A percentile compares a stretch with the other conserved stretches of the same genome.
Conservation (phyloP, 345 rosid species). For the Eucalyptus regnans region DNA sequence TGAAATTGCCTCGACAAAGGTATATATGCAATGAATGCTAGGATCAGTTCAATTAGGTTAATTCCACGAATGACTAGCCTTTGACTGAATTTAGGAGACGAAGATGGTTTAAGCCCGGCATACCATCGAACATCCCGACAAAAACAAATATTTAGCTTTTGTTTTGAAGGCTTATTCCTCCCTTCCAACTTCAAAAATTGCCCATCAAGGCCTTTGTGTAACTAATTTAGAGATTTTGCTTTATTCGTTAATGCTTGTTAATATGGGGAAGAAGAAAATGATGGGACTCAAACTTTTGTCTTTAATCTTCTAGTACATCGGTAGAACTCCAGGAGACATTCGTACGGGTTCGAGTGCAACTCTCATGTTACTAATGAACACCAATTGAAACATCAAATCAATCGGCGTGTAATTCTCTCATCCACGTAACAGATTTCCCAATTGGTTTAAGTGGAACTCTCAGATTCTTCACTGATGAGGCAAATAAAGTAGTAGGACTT, state of each 20-base stretch:
- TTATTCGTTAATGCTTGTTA: not conserved
- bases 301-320: not conserved
- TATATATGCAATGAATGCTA: not conserved
- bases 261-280: too few relatives aligned
- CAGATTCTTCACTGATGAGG: not conserved
- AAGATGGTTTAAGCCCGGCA: not conserved
- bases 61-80: not conserved
- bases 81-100: too few relatives aligned
- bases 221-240: not conserved
- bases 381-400: not conserved
- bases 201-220: not conserved
- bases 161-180: not conserved
- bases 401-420: not conserved
- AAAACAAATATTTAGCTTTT: not conserved
- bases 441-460: not conserved
- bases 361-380: not conserved
- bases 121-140: not conserved
- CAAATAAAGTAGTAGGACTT: not conserved
- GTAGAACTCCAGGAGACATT: not conserved
- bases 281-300: not conserved
- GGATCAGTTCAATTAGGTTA: not conserved
- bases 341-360: not conserved
- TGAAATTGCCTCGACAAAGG: not conserved
- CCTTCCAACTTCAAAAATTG: not conserved
- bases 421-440: not conserved